phyloP scores from a whole-genome alignment of 2,329 filamentous ascomycete genomes.

The Annulohypoxylon truncatum region DNA sequence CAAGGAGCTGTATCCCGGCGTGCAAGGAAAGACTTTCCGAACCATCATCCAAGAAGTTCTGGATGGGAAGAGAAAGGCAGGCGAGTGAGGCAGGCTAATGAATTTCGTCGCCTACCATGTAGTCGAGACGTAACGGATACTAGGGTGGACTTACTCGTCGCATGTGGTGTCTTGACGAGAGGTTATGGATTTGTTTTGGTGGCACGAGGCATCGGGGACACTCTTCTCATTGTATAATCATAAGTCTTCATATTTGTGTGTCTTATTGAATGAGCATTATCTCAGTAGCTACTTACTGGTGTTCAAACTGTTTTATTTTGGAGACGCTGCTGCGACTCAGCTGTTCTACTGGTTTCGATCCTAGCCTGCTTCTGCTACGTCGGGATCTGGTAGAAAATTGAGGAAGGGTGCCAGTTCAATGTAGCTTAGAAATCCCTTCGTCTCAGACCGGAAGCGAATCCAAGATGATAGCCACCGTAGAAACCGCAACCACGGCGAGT shows the following conservation, averaged over 20 bases:
- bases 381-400: slow-evolving; percentile 10
- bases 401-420: slow-evolving; percentile 13
- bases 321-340: neutral
- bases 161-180: too few relatives aligned
- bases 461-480: slow-evolving; percentile 19
- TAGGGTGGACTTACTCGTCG: neutral
- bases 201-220: too few relatives aligned
- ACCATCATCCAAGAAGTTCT: slow-evolving; percentile 56
- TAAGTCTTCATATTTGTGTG: too few relatives aligned
- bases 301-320: too few relatives aligned
- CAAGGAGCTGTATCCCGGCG: slow-evolving; percentile 65
- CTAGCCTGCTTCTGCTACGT: neutral
- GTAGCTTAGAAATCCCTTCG: slow-evolving; percentile 10
- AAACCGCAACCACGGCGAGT: slow-evolving; percentile 28
- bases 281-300: too few relatives aligned
- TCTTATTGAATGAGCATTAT: too few relatives aligned
- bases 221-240: too few relatives aligned
- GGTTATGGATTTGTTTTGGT: too few relatives aligned
- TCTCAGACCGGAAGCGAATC: neutral
- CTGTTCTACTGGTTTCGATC: neutral
- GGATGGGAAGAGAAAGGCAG: slow-evolving; percentile 49
- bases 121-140: neutral
- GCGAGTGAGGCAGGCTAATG: too few relatives aligned
- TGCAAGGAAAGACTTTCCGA: slow-evolving; percentile 55
- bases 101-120: neutral